A percentile compares a stretch with the other conserved stretches of the same genome.
phyloP scores from a whole-genome alignment of 2,329 filamentous ascomycete species.

The Exophiala xenobiotica region DNA sequence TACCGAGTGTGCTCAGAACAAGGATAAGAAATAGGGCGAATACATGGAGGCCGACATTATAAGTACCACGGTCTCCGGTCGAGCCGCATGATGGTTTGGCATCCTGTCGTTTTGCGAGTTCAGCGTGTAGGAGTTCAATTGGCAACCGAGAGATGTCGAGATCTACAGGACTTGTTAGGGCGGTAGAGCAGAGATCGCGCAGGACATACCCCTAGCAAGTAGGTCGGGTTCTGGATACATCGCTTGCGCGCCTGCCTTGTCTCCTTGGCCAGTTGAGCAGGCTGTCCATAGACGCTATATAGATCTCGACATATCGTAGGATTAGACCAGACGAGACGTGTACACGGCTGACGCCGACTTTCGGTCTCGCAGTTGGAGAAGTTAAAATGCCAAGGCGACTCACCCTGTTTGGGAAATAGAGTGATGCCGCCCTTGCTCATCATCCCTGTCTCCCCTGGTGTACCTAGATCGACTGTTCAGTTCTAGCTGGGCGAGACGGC shows the following conservation, averaged over 20 bases:
- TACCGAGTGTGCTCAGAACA: constrained; percentile 58
- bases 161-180: constrained; percentile 5
- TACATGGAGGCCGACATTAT: constrained; percentile 67
- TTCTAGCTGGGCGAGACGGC: too few species aligned
- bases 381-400: too few species aligned
- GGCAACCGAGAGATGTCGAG: constrained; percentile 20
- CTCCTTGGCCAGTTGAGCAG: background rate
- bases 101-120: constrained; percentile 51
- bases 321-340: too few species aligned
- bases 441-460: too few species aligned
- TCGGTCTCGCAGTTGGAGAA: too few species aligned
- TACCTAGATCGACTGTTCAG: too few species aligned
- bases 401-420: too few species aligned
- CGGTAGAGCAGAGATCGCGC: too few species aligned
- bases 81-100: constrained; percentile 54
- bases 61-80: constrained; percentile 36
- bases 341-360: too few species aligned
- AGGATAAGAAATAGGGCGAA: constrained; percentile 68
- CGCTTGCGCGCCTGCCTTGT: background rate
- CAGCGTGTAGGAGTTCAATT: constrained; percentile 45
- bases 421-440: too few species aligned
- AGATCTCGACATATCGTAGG: too few species aligned
- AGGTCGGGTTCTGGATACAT: background rate
- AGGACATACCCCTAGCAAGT: background rate
- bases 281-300: background rate